These are phyloP conservation scores for Exophiala alcalophila DNA, from an alignment of 2,329 filamentous ascomycete genomes.

Conservation along the genomic window DNA sequence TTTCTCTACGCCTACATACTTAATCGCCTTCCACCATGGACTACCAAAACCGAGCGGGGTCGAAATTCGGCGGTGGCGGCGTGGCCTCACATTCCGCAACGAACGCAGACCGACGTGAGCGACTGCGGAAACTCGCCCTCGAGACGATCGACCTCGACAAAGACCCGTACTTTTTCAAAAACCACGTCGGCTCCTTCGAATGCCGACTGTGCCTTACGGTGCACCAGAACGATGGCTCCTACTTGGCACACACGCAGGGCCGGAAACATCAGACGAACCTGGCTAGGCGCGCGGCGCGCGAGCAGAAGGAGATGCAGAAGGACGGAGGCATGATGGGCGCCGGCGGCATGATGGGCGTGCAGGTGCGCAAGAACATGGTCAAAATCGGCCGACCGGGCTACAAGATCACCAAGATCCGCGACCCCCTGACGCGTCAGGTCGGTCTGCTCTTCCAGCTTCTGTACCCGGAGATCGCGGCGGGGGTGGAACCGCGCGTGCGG, in stretches of 20 bases:
- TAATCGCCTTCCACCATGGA: slow-evolving; percentile 48
- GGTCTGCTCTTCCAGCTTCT: slow-evolving; percentile 94
- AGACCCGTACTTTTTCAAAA: slow-evolving; percentile 99
- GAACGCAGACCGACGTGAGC: slow-evolving; percentile 95
- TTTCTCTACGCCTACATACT: not conserved
- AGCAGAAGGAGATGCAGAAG: slow-evolving; percentile 80
- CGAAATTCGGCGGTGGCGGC: slow-evolving; percentile 96
- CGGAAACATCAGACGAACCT: slow-evolving; percentile 99
- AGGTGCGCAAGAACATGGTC: slow-evolving; percentile 76
- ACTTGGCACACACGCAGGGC: slow-evolving; percentile 96
- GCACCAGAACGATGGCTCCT: slow-evolving; percentile 98
- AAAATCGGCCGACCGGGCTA: slow-evolving; percentile 97
- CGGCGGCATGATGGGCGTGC: slow-evolving; percentile 68
- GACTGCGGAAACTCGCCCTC: slow-evolving; percentile 93
- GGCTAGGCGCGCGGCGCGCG: slow-evolving; percentile 88
- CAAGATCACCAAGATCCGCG: slow-evolving; percentile 93
- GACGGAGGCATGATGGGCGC: slow-evolving; percentile 64
- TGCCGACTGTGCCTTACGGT: slow-evolving; percentile 95
- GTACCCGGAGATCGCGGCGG: slow-evolving; percentile 82
- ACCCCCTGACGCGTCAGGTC: slow-evolving; percentile 82
- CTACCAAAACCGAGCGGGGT: slow-evolving; percentile 88
- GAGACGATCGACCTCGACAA: slow-evolving; percentile 99
- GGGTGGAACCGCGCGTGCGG: slow-evolving; percentile 75
- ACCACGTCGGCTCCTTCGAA: slow-evolving; percentile 97
- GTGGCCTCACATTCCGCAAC: slow-evolving; percentile 90